phyloP scores from a whole-genome alignment of 2,329 filamentous ascomycete genomes.

The Orbilia blumenaviensis region DNA sequence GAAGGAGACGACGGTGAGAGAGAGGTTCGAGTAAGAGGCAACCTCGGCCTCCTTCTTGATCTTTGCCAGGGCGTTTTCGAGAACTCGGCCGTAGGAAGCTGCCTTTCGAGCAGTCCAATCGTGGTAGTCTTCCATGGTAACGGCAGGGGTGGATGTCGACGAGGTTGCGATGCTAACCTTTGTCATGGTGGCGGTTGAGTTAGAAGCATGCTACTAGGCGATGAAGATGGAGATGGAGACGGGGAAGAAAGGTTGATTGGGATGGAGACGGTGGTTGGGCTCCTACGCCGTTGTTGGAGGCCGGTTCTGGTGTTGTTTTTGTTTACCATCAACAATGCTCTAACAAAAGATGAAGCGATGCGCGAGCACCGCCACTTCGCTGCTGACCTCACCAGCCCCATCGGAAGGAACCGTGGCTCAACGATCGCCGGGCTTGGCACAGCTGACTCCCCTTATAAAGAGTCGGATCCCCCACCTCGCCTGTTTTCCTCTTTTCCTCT shows the following conservation, averaged over 20 bases:
- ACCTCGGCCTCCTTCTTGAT: conserved; percentile 45
- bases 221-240: neutral
- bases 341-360: neutral
- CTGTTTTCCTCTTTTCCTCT: conserved; percentile 27
- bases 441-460: conserved; percentile 28
- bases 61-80: conserved; percentile 46
- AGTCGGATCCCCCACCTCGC: conserved; percentile 26
- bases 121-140: conserved; percentile 25
- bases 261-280: neutral
- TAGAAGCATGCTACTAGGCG: conserved; percentile 4
- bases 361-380: neutral
- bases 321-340: conserved; percentile 40
- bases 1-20: conserved; percentile 32
- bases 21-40: conserved; percentile 29
- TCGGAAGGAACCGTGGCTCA: neutral
- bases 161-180: conserved; percentile 30
- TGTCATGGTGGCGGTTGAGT: conserved; percentile 14
- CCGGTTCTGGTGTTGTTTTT: conserved; percentile 24
- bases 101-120: conserved; percentile 46
- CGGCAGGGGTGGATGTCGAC: conserved; percentile 16
- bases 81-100: conserved; percentile 44
- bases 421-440: conserved; percentile 14
- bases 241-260: neutral
- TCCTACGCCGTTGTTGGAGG: neutral
- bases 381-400: neutral